A percentile compares a stretch with the other conserved stretches of the same genome.
These are phyloP conservation scores for Dictyostelium firmibasis DNA, from an alignment of 78 protist genomes.

Conservation along the genomic window DNA sequence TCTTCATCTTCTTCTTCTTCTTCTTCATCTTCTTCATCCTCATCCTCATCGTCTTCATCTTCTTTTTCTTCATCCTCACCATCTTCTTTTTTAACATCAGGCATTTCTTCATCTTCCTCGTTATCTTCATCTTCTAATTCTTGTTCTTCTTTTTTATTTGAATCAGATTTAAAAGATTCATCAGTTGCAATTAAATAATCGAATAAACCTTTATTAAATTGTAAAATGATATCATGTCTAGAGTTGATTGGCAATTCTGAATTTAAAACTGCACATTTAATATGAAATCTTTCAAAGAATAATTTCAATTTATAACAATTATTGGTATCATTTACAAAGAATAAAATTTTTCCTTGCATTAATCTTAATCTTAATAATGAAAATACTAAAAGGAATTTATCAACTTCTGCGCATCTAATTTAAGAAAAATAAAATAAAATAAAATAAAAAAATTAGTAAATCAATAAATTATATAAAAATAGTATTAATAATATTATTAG, in stretches of 20 bases:
- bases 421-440: neutral
- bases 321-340: constrained; percentile 89
- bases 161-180: constrained; percentile 37
- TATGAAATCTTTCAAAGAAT: constrained; percentile 88
- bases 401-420: constrained; percentile 34
- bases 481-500: too few relatives aligned
- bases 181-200: constrained; percentile 93
- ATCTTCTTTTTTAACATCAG: neutral
- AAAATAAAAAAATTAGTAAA: too few relatives aligned
- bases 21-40: constrained; percentile 34
- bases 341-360: constrained; percentile 85
- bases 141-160: constrained; percentile 19
- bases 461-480: too few relatives aligned
- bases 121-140: constrained; percentile 12
- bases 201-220: constrained; percentile 89
- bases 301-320: constrained; percentile 85
- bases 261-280: constrained; percentile 84
- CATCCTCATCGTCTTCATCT: constrained; percentile 20
- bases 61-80: constrained; percentile 30
- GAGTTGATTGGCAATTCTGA: constrained; percentile 87
- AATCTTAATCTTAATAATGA: constrained; percentile 78
- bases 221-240: constrained; percentile 84
- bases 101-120: constrained; percentile 5
- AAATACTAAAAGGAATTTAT: constrained; percentile 84
- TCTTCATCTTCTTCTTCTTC: constrained; percentile 1